These are phyloP conservation scores for Verticillium nonalfalfae DNA, from an alignment of 2,329 filamentous ascomycete species.

Conservation along the genomic window DNA sequence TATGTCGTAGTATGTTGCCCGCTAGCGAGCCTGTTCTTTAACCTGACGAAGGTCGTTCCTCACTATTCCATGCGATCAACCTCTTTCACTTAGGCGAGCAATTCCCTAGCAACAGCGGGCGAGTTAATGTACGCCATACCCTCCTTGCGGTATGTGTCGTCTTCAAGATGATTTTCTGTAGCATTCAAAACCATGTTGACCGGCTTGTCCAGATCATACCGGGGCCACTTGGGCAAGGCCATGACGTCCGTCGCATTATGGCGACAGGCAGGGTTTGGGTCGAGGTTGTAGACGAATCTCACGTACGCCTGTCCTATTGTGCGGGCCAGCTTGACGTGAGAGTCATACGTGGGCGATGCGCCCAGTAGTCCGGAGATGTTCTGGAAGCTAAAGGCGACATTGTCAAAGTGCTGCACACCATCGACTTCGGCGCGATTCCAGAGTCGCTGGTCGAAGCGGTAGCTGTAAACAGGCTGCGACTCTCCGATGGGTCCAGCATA, in stretches of 20 bases:
- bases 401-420: constrained; percentile 39
- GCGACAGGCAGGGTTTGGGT: constrained; percentile 28
- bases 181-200: constrained; percentile 40
- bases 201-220: constrained; percentile 27
- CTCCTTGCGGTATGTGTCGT: constrained; percentile 39
- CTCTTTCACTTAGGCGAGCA: constrained; percentile 17
- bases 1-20: no score
- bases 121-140: constrained; percentile 37
- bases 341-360: constrained; percentile 33
- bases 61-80: no score
- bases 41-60: no score
- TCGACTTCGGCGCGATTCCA: constrained; percentile 32
- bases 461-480: constrained; percentile 33
- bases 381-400: constrained; percentile 44
- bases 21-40: no score
- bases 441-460: constrained; percentile 41
- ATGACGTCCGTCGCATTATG: background rate
- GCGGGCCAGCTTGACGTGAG: constrained; percentile 24
- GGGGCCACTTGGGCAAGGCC: constrained; percentile 31
- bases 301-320: constrained; percentile 34
- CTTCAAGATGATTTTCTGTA: constrained; percentile 34
- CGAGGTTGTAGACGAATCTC: constrained; percentile 32
- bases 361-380: constrained; percentile 41
- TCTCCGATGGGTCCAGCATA: constrained; percentile 20
- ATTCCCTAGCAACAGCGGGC: constrained; percentile 26